Evolutionary conservation across 2,329 filamentous ascomycete species (phyloP).

Genomic region (Trichophyton simii): DNA sequence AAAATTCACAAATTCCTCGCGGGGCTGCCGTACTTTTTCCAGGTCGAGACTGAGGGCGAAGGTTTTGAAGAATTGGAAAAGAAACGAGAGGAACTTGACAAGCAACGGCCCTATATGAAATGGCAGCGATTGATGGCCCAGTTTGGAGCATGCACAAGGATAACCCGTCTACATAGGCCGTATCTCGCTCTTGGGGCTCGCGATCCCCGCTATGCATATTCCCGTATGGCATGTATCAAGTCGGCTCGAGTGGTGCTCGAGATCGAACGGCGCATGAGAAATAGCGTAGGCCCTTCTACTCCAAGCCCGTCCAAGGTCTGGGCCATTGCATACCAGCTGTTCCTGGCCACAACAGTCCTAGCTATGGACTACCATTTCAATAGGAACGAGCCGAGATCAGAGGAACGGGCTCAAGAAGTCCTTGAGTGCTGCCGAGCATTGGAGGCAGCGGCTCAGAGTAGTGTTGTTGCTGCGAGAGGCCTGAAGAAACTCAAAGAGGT

Average conservation of each 20-base stretch:
- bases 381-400: slow-evolving; percentile 25
- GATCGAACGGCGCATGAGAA: slow-evolving; percentile 17
- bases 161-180: slow-evolving; percentile 29
- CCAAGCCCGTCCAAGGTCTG: slow-evolving; percentile 21
- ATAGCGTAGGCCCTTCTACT: slow-evolving; percentile 9
- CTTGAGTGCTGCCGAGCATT: slow-evolving; percentile 28
- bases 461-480: not conserved
- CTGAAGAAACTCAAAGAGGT: slow-evolving; percentile 7
- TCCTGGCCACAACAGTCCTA: slow-evolving; percentile 29
- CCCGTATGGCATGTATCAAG: slow-evolving; percentile 26
- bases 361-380: slow-evolving; percentile 32
- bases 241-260: slow-evolving; percentile 29
- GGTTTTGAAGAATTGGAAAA: not conserved
- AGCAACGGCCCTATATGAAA: slow-evolving; percentile 19
- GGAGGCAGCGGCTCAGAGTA: not conserved
- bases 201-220: slow-evolving; percentile 27
- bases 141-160: slow-evolving; percentile 24
- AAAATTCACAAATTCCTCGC: slow-evolving; percentile 23
- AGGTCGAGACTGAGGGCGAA: slow-evolving; percentile 22
- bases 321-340: slow-evolving; percentile 29
- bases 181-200: slow-evolving; percentile 29
- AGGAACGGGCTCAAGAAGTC: slow-evolving; percentile 26
- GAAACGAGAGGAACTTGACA: slow-evolving; percentile 20
- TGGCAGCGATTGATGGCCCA: slow-evolving; percentile 27
- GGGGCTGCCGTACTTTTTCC: slow-evolving; percentile 27